Base-by-base conservation (phyloP, 2,329 filamentous ascomycete species). In the Sclerotinia nivalis region DNA sequence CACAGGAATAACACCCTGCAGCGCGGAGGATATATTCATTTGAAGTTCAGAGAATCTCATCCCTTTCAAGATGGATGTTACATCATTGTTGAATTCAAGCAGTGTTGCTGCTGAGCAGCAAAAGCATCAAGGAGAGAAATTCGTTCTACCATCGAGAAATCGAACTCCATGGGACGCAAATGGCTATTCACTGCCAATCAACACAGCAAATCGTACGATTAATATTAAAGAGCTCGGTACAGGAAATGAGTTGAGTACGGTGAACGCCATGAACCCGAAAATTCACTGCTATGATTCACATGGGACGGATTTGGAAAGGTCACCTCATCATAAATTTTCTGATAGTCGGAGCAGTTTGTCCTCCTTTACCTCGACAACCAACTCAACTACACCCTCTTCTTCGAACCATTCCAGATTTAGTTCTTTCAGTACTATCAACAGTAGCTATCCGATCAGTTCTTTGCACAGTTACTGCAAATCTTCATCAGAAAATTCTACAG, bases 151-250 rank as follows among this genome's bases (percentile, higher is more conserved):
- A 22, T 70, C 73, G n/a, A 71, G 75, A 50, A 79, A 73, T 72
- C 73, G 78, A 62, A 79, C 76, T 13, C 78, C 78, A 55, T 79
- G 78, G 78, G 78, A 80, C 71, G 78, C 78, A 28, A 78, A 76
- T 67, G 78, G 78, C 55, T 80, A 80, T 74, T 76, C 78, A 70
- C 71, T 80, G 56, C 78, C 77, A 10, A 74, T 79, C 45, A 76
- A 77, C 61, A 75, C 72, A 34, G 55, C 73, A 43, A 71, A 71
- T 28, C 73, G 61, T 54, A 56, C 67, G 56, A 67, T 64, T 20
- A 69, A 47, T 47, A 54, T 55, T 22, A 34, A 37, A 55, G 52
- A 47, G 45, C 31, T 50, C 37, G 25, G 18, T 18, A 45, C 49
- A 9, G 59, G 59, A 31, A 56, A 69, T 65, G 59, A 65, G 28